Evolutionary conservation across 176 grass and related monocot genomes (phyloP), one percentile per base, ranked within the genome.

Genomic region (Eleusine indica): DNA sequence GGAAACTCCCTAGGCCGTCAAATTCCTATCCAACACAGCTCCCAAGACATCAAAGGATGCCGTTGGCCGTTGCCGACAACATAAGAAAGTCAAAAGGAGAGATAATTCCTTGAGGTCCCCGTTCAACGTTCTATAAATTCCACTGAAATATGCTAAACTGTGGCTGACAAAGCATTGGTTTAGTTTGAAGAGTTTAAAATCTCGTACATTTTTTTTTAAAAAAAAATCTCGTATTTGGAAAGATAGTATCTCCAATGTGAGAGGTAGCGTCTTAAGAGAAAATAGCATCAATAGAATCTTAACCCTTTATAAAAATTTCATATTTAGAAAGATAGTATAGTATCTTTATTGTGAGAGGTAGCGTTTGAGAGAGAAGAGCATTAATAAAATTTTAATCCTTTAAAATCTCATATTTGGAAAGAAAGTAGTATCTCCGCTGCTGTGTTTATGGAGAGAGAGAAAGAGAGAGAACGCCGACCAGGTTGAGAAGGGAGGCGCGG

Each of bases 401-500:
- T 3, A 3, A 69, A 70, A 48, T 19, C 42, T 28, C 66, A 39
- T 39, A 73, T 71, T 40, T 63, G 6, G n/a, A 13, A 9, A 38
- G 35, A 56, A 10, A 29, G 22, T 12, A 29, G 12, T 10, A 11
- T 7, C 25, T 9, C n/a, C 11, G 60, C 22, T 28, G 22, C n/a
- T 38, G 35, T 65, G 62, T 35, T n/a, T 63, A 3, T 17, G 35
- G 28, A 7, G 39, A 38, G 66, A 12, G 41, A 56, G 12, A 63
- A 28, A 38, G 66, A 12, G 41, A 56, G 12, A 64, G 42, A 28
- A 11, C 5, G 38, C 56, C 52, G 38, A 97, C 94, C 86, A 97
- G 38, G 80, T 91, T 94, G 70, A 97, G 94, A 57, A 97, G 82
- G 80, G 86, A 74, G 63, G 88, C 89, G 46, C 15, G 69, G 25